phyloP scores from a whole-genome alignment of 1,284 basidiomycete species.

The Anthracocystis setariae region DNA sequence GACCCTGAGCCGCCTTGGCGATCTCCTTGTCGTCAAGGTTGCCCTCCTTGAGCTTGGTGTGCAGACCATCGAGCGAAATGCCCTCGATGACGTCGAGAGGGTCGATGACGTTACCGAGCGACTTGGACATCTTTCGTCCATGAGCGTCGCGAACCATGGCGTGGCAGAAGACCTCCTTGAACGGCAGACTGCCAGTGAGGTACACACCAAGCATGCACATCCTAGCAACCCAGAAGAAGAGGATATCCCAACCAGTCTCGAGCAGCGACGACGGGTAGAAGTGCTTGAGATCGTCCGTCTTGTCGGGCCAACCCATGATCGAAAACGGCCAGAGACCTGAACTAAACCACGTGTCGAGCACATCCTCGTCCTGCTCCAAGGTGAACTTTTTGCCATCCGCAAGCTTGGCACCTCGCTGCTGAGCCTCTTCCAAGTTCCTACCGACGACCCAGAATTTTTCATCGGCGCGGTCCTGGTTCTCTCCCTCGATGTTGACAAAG shows the following conservation, averaged over 20 bases:
- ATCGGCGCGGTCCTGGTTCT: constrained; percentile 73
- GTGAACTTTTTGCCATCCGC: constrained; percentile 78
- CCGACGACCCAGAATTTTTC: constrained; percentile 82
- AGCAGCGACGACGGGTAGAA: constrained; percentile 91
- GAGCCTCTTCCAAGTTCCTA: constrained; percentile 81
- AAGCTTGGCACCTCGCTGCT: constrained; percentile 78
- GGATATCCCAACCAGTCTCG: constrained; percentile 98
- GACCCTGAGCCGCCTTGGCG: constrained; percentile 86
- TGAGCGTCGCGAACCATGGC: constrained; percentile 99
- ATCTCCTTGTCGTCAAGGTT: constrained; percentile 97
- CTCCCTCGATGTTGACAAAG: constrained; percentile 86
- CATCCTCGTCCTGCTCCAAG: constrained; percentile 94
- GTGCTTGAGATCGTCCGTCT: constrained; percentile 65
- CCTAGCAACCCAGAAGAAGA: constrained; percentile 99
- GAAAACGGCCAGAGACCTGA: constrained; percentile 98
- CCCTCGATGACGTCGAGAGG: constrained; percentile 96
- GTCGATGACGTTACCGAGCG: constrained; percentile 97
- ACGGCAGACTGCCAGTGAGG: constrained; percentile 90
- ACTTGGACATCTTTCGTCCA: constrained; percentile 99
- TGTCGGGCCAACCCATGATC: constrained; percentile 94
- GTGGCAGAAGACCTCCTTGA: constrained; percentile 97
- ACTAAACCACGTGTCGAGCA: constrained; percentile 99
- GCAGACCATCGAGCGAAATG: constrained; percentile 81
- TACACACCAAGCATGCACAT: constrained; percentile 95
- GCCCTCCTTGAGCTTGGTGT: constrained; percentile 86